Conservation (phyloP, 2,329 filamentous ascomycete species). For the Catunica adiposa region DNA sequence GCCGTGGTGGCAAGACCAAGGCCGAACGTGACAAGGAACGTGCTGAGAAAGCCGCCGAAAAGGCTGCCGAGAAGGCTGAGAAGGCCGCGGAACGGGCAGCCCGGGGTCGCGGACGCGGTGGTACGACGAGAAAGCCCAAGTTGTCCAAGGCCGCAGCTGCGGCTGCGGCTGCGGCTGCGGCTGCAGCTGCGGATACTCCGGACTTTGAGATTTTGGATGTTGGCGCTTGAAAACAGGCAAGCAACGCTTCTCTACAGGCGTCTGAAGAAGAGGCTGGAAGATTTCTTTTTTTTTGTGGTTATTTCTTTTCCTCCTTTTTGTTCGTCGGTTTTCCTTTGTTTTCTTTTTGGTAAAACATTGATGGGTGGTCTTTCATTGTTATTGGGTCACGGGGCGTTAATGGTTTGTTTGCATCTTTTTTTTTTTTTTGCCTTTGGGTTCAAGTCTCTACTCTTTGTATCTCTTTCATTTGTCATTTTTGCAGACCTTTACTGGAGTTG, state of each 20-base stretch:
- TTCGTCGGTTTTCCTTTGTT: background rate
- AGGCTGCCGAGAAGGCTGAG: conserved; percentile 12
- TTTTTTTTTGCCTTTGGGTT: background rate
- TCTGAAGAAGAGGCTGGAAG: background rate
- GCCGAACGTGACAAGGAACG: conserved; percentile 12
- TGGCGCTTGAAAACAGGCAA: conserved; percentile 12
- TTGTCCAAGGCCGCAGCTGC: conserved; percentile 8
- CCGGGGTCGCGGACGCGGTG: conserved; percentile 9
- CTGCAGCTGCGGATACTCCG: conserved; percentile 1
- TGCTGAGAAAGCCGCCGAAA: conserved; percentile 13
- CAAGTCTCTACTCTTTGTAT: conserved; percentile 1
- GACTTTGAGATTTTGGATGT: conserved; percentile 14
- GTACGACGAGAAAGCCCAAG: conserved; percentile 12
- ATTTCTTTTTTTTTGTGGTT: no score
- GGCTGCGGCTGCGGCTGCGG: conserved; percentile 10
- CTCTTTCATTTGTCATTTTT: background rate
- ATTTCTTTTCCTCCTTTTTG: no score
- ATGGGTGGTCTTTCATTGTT: no score
- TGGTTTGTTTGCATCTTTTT: background rate
- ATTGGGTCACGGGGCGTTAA: background rate
- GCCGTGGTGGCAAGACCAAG: conserved; percentile 13
- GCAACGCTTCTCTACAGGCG: no score
- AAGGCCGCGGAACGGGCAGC: conserved; percentile 13
- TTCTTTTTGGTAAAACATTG: background rate
- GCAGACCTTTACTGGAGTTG: no score